These are phyloP conservation scores for Leptomonas pyrrhocoris DNA, from an alignment of 208 protist species.

Conservation along the genomic window DNA sequence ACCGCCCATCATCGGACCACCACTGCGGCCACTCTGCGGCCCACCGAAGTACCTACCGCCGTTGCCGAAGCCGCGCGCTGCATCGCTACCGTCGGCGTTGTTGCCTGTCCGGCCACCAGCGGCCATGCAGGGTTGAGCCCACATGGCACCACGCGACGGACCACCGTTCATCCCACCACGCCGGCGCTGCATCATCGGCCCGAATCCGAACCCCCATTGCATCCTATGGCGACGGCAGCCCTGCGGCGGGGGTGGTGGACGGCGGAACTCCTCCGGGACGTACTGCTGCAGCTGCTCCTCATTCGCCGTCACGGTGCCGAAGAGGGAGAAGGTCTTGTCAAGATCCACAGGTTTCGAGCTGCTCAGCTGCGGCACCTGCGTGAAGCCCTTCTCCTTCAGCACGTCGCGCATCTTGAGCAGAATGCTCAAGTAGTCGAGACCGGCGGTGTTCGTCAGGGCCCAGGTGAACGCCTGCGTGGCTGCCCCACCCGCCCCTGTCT, in stretches of 20 bases:
- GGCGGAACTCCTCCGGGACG: conserved; percentile 63
- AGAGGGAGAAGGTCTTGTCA: conserved; percentile 88
- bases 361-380: conserved; percentile 88
- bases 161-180: neutral
- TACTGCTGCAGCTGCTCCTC: conserved; percentile 51
- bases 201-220: conserved; percentile 14
- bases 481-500: conserved; percentile 30
- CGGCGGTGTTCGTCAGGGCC: conserved; percentile 66
- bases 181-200: conserved; percentile 15
- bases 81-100: neutral
- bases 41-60: neutral
- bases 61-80: conserved; percentile 2
- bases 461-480: conserved; percentile 86
- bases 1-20: conserved; percentile 5
- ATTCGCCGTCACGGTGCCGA: conserved; percentile 76
- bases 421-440: conserved; percentile 79
- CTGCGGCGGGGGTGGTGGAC: conserved; percentile 32
- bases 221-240: conserved; percentile 12
- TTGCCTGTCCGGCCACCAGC: neutral
- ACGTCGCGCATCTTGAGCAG: conserved; percentile 81
- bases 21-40: neutral
- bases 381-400: conserved; percentile 70
- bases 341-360: conserved; percentile 91
- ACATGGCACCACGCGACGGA: neutral
- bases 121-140: neutral